Evolutionary conservation across 352 stramenopile species (phyloP), one percentile per base, ranked within the genome.

Genomic region (Globisporangium ultimum): DNA sequence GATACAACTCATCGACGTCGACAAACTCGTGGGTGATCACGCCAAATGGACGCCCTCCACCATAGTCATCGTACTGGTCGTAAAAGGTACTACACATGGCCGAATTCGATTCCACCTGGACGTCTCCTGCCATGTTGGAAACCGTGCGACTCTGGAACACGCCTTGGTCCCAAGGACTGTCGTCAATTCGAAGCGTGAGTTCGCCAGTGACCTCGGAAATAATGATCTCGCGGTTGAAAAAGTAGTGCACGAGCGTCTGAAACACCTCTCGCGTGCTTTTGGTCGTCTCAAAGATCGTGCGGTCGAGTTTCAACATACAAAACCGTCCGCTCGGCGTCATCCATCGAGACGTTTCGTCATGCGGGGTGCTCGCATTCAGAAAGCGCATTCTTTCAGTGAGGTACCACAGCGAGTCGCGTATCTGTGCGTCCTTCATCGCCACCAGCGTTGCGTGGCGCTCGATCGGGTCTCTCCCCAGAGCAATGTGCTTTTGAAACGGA

Each of bases 161-260:
- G 41, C 67, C 69, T 47, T 64, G 62, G 28, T 74, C 76, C 2
- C 64, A 57, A 7, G 57, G 70, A 48, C 74, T 72, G 58, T 88
- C 73, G 43, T 85, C 78, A 56, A 84, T 72, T 2, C 72, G 68
- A 32, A 85, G 66, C 6, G 75, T 84, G 24, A 85, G 80, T 43
- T 84, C 62, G 11, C 74, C 74, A 5, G 82, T 54, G 48, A 71
- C 69, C 45, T 88, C 72, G 0, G 75, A 82, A 56, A 84, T 74
- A 36, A 61, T 84, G 55, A 82, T 80, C 43, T 88, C 74, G 54
- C 81, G 68, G 48, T 83, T 88, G 17, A 61, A 55, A 18, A 78
- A 76, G 64, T 74, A 84, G 41, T 76, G 78, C 62, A 72, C 63
- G 15, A 80, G 69, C 10, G 78, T 73, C 24, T 85, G 72, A 32